phyloP scores from a whole-genome alignment of 441 rosid species.

The Metrosideros polymorpha region DNA sequence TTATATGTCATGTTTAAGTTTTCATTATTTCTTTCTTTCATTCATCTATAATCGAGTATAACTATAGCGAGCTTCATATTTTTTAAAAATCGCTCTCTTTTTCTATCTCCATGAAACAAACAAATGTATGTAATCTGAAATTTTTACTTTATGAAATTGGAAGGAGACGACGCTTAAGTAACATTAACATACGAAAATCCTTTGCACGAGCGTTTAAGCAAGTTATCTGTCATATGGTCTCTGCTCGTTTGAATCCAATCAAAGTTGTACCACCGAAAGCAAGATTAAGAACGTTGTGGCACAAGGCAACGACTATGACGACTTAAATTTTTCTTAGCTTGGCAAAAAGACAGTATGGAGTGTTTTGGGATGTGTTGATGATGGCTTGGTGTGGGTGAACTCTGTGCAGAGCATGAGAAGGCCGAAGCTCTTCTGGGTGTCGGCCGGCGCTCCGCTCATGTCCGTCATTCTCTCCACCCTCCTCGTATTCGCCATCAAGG shows the following conservation, averaged over 20 bases:
- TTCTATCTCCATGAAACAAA: neutral
- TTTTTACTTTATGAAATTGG: neutral
- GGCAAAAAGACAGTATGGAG: neutral
- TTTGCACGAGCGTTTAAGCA: too few species aligned
- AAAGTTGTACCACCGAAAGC: too few species aligned
- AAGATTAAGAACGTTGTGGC: too few species aligned
- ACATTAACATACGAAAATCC: neutral
- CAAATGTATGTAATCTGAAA: neutral
- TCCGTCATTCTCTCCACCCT: constrained; percentile 68
- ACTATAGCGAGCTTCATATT: neutral
- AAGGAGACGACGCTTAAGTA: neutral
- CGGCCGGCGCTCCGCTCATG: constrained; percentile 76
- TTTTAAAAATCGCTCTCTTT: neutral
- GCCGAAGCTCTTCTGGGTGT: constrained; percentile 82
- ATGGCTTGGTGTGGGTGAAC: neutral
- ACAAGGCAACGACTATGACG: neutral
- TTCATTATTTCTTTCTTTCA: neutral
- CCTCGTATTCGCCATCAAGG: constrained; percentile 64
- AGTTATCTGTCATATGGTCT: too few species aligned
- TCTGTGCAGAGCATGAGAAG: constrained; percentile 64
- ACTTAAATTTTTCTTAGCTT: neutral
- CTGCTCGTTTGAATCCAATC: too few species aligned
- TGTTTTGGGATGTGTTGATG: neutral
- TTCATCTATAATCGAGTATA: neutral
- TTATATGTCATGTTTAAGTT: neutral